Evolutionary conservation across 2,329 filamentous ascomycete genomes (phyloP), one percentile per base, ranked within the genome.

Genomic region (Penicillium sp.): DNA sequence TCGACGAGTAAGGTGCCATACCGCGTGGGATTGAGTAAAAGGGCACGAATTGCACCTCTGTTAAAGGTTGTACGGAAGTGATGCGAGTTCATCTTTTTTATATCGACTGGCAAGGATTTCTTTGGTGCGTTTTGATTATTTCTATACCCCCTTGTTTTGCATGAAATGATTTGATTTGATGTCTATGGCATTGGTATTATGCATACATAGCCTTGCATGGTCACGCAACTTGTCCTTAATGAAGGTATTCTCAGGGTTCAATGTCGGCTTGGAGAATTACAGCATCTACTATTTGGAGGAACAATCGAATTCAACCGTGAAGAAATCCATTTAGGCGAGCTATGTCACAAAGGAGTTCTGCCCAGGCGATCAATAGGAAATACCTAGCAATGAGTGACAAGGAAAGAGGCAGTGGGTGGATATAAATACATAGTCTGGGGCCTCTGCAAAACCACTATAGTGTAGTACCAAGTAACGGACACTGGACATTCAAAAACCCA

Each of bases 11-110:
- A 68, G 47, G 68, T 73, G 4, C 66, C 70, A 2, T 73, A 71
- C 42, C 69, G 77, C 0, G 75, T 79, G 4, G 77, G 77, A 2
- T 58, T 79, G 50, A 78, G 76, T 59, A 75, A 73, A 44, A 67
- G 65, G 48, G 73, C 73, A 20, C 65, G 72, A 24, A 78, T 79
- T 41, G 74, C 75, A 15, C 73, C 76, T 15, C 60, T 79, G 55
- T 59, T 79, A 48, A 74, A 72, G 52, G 61, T 75, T 38, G 67
- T 75, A 9, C 66, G 70, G 43, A 74, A 74, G 50, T 73, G 55
- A 65, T 23, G 20, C 20, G 20, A 37, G 32, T 10, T 9, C 7
- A 25, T 5, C 3, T 24, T 25, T 38, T 15, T 41, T 1, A 15
- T 27, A 8, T 32, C 7, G 29, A 29, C 28, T 10, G 27, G 27